phyloP scores from a whole-genome alignment of 2,329 filamentous ascomycete species.

The Dichotomopilus funicola region DNA sequence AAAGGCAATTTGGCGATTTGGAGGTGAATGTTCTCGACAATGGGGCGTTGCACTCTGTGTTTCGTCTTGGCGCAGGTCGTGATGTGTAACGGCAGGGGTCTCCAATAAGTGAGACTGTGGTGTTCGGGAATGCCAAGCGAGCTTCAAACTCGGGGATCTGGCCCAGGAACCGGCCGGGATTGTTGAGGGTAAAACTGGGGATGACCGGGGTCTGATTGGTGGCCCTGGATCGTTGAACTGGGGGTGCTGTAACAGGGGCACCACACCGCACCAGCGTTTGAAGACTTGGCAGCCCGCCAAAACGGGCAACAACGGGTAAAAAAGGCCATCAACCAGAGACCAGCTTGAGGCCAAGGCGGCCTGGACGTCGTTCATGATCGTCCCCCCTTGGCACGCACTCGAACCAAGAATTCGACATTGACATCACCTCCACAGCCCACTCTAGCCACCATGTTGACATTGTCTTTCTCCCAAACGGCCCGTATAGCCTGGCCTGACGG shows the following conservation, averaged over 20 bases:
- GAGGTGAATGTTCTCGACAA: background rate
- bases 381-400: too few relatives aligned
- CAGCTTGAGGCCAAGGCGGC: too few relatives aligned
- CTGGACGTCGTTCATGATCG: too few relatives aligned
- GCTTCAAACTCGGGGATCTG: too few relatives aligned
- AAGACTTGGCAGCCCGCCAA: background rate
- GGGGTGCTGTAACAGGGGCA: background rate
- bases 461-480: too few relatives aligned
- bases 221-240: too few relatives aligned
- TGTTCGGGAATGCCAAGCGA: background rate
- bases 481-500: too few relatives aligned
- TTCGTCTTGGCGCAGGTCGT: constrained; percentile 1
- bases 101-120: background rate
- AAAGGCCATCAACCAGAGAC: too few relatives aligned
- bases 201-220: background rate
- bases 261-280: background rate
- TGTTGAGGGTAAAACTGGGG: background rate
- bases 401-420: too few relatives aligned
- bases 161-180: background rate
- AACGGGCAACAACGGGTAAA: background rate
- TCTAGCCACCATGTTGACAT: too few relatives aligned
- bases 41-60: background rate
- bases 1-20: too few relatives aligned
- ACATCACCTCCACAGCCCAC: too few relatives aligned
- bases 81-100: background rate